A percentile compares a stretch with the other conserved stretches of the same genome.
Conservation (phyloP, 106 monocot genomes). For the Dioscorea alata region DNA sequence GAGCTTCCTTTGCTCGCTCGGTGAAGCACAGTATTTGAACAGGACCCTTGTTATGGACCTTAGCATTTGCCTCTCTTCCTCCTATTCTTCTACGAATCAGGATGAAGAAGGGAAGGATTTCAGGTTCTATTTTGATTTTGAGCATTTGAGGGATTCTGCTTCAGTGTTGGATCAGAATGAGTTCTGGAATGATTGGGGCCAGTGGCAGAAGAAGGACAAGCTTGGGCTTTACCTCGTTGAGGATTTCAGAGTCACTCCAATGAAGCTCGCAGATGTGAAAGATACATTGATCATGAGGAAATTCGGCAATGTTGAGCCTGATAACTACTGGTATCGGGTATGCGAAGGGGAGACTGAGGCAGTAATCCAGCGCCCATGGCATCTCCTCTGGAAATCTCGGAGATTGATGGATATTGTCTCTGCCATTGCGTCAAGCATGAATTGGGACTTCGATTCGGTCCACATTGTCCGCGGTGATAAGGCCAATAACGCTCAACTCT, state of each 20-base stretch:
- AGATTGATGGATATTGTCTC: constrained; percentile 84
- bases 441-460: constrained; percentile 92
- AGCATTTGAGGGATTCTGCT: constrained; percentile 76
- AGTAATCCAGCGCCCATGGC: constrained; percentile 79
- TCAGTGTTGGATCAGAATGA: constrained; percentile 73
- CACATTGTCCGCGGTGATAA: constrained; percentile 83
- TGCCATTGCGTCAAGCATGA: constrained; percentile 64
- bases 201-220: constrained; percentile 72
- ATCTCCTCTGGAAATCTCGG: constrained; percentile 80
- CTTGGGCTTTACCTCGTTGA: constrained; percentile 59
- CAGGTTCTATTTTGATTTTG: constrained; percentile 91
- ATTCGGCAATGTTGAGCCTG: constrained; percentile 68
- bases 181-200: constrained; percentile 79
- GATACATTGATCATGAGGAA: constrained; percentile 81
- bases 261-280: constrained; percentile 57
- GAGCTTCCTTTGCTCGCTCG: constrained; percentile 89
- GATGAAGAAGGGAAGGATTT: constrained; percentile 90
- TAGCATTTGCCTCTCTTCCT: constrained; percentile 55
- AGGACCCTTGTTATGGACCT: constrained; percentile 91
- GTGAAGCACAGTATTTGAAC: constrained; percentile 80
- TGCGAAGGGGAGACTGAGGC: constrained; percentile 88
- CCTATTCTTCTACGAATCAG: constrained; percentile 40
- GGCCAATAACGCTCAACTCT: constrained; percentile 58
- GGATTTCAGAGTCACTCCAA: constrained; percentile 72
- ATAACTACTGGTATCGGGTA: constrained; percentile 92